Percentiles rank a stretch among this genome's conserved stretches.
Evolutionary conservation across 345 rosid genomes (phyloP).

Genomic region (Eucalyptus decipiens): DNA sequence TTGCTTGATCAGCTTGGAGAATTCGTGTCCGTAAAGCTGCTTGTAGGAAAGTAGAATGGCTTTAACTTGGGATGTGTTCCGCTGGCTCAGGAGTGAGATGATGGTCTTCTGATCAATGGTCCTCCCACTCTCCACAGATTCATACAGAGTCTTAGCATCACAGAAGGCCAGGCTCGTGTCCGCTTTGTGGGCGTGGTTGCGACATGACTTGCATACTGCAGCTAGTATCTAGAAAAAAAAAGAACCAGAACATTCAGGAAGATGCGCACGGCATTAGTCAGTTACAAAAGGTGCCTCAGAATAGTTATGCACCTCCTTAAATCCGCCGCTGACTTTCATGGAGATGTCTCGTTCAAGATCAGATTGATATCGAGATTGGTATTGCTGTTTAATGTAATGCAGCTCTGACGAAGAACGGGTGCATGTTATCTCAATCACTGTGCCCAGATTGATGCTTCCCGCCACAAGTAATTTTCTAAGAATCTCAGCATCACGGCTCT

Average conservation of each 20-base stretch:
- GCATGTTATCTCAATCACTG: conserved; percentile 8
- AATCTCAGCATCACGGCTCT: conserved; percentile 14
- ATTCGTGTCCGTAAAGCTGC: conserved; percentile 13
- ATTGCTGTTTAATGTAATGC: conserved; percentile 1
- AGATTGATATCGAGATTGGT: not conserved
- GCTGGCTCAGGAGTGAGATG: not conserved
- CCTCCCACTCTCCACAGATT: conserved; percentile 6
- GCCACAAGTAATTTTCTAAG: not conserved
- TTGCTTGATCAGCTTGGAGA: not conserved
- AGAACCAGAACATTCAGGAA: not conserved
- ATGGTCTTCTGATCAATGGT: conserved; percentile 7
- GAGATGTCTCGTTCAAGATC: conserved; percentile 7
- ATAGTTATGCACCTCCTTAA: conserved; percentile 2
- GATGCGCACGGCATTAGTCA: not conserved
- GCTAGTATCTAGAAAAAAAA: not conserved
- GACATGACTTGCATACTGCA: conserved; percentile 6
- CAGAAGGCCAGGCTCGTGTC: conserved; percentile 15
- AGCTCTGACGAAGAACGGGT: conserved; percentile 9
- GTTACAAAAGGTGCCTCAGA: not conserved
- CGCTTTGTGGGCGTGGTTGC: not conserved
- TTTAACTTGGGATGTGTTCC: conserved; percentile 5
- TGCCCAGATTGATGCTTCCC: not conserved
- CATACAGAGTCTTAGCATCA: conserved; percentile 14
- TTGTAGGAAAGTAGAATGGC: conserved; percentile 6
- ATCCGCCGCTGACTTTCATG: conserved; percentile 1